These are phyloP conservation scores for Cicer yamashitae DNA, from an alignment of 306 rosid genomes.

Conservation along the genomic window DNA sequence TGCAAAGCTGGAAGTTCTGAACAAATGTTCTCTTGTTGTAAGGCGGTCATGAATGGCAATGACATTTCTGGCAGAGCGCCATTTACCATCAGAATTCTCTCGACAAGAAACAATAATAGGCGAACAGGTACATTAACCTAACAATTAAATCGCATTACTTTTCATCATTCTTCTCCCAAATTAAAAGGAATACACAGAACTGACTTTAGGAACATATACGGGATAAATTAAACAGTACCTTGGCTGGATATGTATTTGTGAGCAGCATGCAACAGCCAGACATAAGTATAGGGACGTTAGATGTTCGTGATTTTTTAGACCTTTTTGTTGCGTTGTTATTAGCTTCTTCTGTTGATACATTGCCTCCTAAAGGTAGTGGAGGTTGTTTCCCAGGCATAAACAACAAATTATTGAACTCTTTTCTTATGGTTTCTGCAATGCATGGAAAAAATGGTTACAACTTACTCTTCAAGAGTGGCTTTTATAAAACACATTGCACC, in stretches of 20 bases:
- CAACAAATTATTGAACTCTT: slow-evolving; percentile 58
- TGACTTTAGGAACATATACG: slow-evolving; percentile 25
- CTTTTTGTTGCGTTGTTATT: slow-evolving; percentile 49
- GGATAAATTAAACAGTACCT: slow-evolving; percentile 57
- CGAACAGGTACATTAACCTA: slow-evolving; percentile 80
- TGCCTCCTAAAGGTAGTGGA: slow-evolving; percentile 71
- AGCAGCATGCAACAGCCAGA: slow-evolving; percentile 74
- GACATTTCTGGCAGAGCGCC: slow-evolving; percentile 72
- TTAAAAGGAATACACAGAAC: slow-evolving; percentile 23
- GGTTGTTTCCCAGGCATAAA: slow-evolving; percentile 65
- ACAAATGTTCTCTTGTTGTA: slow-evolving; percentile 81
- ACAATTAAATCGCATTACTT: slow-evolving; percentile 30
- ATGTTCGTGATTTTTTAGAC: slow-evolving; percentile 53
- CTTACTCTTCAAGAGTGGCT: slow-evolving; percentile 31
- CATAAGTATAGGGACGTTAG: slow-evolving; percentile 67
- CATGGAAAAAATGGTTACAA: slow-evolving; percentile 40
- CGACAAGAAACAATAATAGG: slow-evolving; percentile 62
- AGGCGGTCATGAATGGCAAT: slow-evolving; percentile 69
- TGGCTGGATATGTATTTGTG: slow-evolving; percentile 72
- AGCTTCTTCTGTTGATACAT: slow-evolving; percentile 50
- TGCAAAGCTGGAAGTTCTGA: slow-evolving; percentile 89
- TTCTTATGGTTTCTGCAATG: slow-evolving; percentile 57
- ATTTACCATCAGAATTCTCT: slow-evolving; percentile 79
- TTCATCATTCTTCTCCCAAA: slow-evolving; percentile 28
- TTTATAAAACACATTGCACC: slow-evolving; percentile 23